These are phyloP conservation scores for Mycena epipterygia DNA, from an alignment of 768 basidiomycete genomes.

Conservation along the genomic window DNA sequence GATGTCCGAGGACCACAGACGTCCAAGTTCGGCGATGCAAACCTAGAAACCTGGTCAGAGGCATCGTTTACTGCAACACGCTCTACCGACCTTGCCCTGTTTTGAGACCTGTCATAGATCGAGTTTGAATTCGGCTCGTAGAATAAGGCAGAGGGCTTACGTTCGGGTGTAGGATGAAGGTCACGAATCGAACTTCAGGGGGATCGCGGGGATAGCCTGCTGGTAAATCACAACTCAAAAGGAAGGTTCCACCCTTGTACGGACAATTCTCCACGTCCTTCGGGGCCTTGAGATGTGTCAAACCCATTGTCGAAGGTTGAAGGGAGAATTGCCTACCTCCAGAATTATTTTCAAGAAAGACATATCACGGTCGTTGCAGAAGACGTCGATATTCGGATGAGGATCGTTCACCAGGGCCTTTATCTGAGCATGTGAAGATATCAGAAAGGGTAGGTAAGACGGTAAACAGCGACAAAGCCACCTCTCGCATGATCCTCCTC, in stretches of 20 bases:
- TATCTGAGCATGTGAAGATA: constrained; percentile 28
- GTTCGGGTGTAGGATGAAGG: constrained; percentile 47
- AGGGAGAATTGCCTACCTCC: constrained; percentile 33
- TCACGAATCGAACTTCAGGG: constrained; percentile 45
- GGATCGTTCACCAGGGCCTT: constrained; percentile 39
- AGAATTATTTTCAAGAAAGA: constrained; percentile 46
- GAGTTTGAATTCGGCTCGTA: not conserved
- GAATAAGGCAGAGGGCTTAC: constrained; percentile 23
- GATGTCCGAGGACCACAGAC: constrained; percentile 47
- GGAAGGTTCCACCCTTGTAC: constrained; percentile 42
- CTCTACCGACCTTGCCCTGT: constrained; percentile 42
- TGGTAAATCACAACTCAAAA: constrained; percentile 44
- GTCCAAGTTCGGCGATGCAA: constrained; percentile 46
- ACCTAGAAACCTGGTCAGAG: constrained; percentile 22
- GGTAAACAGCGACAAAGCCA: not conserved
- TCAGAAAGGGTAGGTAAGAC: not conserved
- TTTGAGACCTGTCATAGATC: constrained; percentile 41
- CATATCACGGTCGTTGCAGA: constrained; percentile 42
- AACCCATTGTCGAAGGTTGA: not conserved
- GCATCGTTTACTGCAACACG: not conserved
- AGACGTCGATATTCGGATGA: constrained; percentile 43
- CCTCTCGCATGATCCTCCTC: constrained; percentile 45
- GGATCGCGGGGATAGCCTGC: constrained; percentile 44
- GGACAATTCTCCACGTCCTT: constrained; percentile 41
- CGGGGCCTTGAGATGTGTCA: constrained; percentile 37